Base-by-base conservation (phyloP, 306 rosid species). In the Cyamopsis tetragonoloba region DNA sequence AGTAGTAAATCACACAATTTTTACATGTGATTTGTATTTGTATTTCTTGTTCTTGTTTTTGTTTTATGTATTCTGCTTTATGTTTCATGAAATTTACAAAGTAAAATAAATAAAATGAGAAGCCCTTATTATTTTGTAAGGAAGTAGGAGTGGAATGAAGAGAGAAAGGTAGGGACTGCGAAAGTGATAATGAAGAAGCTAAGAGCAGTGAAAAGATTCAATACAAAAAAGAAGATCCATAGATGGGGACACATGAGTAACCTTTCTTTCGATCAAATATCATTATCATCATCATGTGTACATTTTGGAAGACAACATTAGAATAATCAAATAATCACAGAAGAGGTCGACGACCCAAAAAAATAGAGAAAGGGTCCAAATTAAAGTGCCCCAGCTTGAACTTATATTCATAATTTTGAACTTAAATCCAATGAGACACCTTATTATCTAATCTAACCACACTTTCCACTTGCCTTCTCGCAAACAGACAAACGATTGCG, bases 261-360 rank as follows among this genome's bases (percentile, higher is more conserved):
- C 53, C 24, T 26, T 37, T 62, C 24, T 26, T 37, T 62, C 47
- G 50, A 62, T 50, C 32, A 71, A 35, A 62, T 37, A 39, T 62
- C 3, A 62, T n/a, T n/a, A n/a, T n/a, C n/a, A n/a, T n/a, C n/a
- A n/a, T n/a, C n/a, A n/a, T n/a, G n/a, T 62, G 77, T 55, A 49
- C 48, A 68, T 75, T 59, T 59, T 46, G 70, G 64, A 60, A 50
- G 70, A 75, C 64, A 75, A 14, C 71, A 59, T 48, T 62, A 23
- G 71, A 76, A 44, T 31, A 76, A 44, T 31, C 67, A 55, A 15
- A 65, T 50, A 65, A 55, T n/a, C n/a, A n/a, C n/a, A n/a, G n/a
- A n/a, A n/a, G n/a, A n/a, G n/a, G n/a, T n/a, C n/a, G n/a, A n/a
- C n/a, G n/a, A n/a, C n/a, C n/a, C n/a, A n/a, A n/a, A n/a, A n/a